Conservation (phyloP, 495 filamentous ascomycete species). For the Jackrogersella minutella region DNA sequence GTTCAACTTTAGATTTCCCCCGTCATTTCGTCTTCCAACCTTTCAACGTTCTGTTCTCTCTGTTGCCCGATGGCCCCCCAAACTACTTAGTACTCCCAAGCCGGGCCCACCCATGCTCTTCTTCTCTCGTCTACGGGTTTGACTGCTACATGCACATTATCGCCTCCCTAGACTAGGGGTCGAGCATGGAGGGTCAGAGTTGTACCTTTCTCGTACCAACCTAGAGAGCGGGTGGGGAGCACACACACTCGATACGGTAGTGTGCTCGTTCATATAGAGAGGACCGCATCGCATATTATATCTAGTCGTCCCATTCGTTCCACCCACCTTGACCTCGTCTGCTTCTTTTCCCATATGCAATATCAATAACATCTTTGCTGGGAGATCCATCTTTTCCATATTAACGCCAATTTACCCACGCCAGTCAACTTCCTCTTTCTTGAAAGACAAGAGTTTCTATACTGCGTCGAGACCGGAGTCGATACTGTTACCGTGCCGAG, state of each 20-base stretch:
- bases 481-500: conserved; percentile 35
- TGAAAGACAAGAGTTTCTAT: conserved; percentile 49
- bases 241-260: conserved; percentile 31
- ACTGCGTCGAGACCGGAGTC: conserved; percentile 47
- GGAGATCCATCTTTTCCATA: conserved; percentile 52
- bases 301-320: conserved; percentile 42
- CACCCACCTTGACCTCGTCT: conserved; percentile 34
- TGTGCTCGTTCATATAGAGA: conserved; percentile 40
- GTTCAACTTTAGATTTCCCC: conserved; percentile 26
- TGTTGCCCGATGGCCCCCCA: conserved; percentile 22
- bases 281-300: conserved; percentile 42
- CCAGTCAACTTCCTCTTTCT: conserved; percentile 48
- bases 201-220: conserved; percentile 38
- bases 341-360: conserved; percentile 47
- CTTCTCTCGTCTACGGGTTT: conserved; percentile 29
- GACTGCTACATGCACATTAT: conserved; percentile 37
- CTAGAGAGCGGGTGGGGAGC: conserved; percentile 35
- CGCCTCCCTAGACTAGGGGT: conserved; percentile 40
- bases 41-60: not conserved
- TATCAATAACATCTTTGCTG: conserved; percentile 45
- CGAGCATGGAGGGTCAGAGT: conserved; percentile 26
- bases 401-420: conserved; percentile 57
- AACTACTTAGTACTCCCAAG: conserved; percentile 29
- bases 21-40: conserved; percentile 24
- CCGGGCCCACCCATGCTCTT: conserved; percentile 32